Evolutionary conservation across 306 rosid genomes (phyloP).

Genomic region (Macrotyloma uniflorum): DNA sequence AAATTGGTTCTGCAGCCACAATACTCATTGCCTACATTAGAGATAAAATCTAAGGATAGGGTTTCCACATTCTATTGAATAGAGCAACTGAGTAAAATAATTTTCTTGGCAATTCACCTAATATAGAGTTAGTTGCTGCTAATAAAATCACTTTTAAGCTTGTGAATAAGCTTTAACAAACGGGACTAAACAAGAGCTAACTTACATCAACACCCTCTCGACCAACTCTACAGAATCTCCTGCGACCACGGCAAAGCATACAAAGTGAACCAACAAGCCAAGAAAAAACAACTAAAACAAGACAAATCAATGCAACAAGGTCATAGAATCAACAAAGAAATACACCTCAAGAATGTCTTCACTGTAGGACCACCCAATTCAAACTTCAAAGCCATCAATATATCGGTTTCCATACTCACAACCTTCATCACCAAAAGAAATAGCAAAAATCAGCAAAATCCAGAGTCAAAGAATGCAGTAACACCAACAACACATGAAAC

Average conservation of each 20-base stretch:
- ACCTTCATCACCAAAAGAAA: slow-evolving; percentile 54
- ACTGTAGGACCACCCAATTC: slow-evolving; percentile 89
- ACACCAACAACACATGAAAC: not conserved
- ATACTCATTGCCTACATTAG: not conserved
- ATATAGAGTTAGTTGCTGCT: not conserved
- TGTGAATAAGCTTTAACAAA: not conserved
- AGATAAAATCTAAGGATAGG: not conserved
- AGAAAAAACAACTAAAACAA: not conserved
- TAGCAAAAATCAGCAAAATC: not conserved
- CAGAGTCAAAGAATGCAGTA: not conserved
- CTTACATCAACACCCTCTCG: slow-evolving; percentile 63
- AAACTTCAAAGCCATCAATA: slow-evolving; percentile 69
- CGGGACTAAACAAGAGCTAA: not conserved
- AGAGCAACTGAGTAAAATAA: not conserved
- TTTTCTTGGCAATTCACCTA: not conserved
- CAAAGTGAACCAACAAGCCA: not conserved
- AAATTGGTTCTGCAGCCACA: too few relatives aligned
- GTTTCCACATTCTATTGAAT: not conserved
- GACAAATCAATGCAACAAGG: not conserved
- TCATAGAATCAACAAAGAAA: slow-evolving; percentile 17
- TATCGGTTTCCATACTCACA: slow-evolving; percentile 82
- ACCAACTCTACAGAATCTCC: slow-evolving; percentile 66
- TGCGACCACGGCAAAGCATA: slow-evolving; percentile 38
- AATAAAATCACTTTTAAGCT: not conserved
- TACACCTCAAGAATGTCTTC: slow-evolving; percentile 77